Evolutionary conservation across 2,329 filamentous ascomycete species (phyloP), one percentile per base, ranked within the genome.

Genomic region (Dothiorella sarmentorum): DNA sequence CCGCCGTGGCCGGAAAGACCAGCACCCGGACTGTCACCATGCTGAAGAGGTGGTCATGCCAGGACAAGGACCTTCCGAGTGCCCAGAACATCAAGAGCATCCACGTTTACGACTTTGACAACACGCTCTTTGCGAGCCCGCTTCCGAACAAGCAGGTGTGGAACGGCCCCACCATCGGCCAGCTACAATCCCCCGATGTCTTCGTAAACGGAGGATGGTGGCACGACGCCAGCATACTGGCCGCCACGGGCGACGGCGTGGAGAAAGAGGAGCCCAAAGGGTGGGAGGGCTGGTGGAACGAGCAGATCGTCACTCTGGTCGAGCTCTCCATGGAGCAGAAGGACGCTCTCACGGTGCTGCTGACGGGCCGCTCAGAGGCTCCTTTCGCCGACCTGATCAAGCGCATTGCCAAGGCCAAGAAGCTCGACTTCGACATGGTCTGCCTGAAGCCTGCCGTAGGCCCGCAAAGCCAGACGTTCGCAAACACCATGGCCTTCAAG

Each of bases 71-170:
- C 61, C 79, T 94, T 31, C 90, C 91, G 66, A 75, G 85, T 88
- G 80, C 85, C 10, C 80, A 88, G 40, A 79, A 84, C 58, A 87
- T 97, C 74, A 90, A 85, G 71, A 77, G 85, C 7, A 85, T 99
- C 55, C 93, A 97, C 70, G 83, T 99, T 65, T 97, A 97, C 77
- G 94, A 99, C 73, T 99, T 97, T 73, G 94, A 99, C 75, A 97
- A 99, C 70, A 97, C 93, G 35, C 77, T 99, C 49, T 99, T 99
- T 78, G 86, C 87, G 66, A 96, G 90, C 13, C 94, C 94, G 5
- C 78, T 96, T 1, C 94, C 94, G 1, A 97, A 97, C 68, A 85
- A 86, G 3, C 87, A 91, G 65, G 73, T 99, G 69, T 99, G 94
- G 94, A 88, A 87, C 64, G 83, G 84, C 1, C 79, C 81, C 29